Conservation (phyloP, 495 filamentous ascomycete genomes). For the Venustampulla echinocandica region DNA sequence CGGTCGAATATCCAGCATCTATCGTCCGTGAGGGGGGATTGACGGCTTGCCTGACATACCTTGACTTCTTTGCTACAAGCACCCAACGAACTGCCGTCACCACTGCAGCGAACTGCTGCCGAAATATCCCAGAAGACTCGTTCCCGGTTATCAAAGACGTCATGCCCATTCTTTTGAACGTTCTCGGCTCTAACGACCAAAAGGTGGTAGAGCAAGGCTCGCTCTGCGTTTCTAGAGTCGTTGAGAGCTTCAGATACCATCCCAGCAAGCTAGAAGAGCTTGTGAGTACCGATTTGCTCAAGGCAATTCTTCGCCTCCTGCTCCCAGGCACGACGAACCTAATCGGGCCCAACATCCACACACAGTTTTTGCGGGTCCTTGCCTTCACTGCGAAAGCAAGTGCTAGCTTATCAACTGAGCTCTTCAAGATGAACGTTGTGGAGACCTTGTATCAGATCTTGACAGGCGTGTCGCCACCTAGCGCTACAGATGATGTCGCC, state of each 20-base stretch:
- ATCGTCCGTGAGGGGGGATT: slow-evolving; percentile 95
- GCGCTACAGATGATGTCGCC: slow-evolving; percentile 69
- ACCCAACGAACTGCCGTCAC: slow-evolving; percentile 95
- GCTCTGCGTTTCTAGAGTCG: slow-evolving; percentile 90
- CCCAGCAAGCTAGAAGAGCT: slow-evolving; percentile 85
- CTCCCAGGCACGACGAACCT: slow-evolving; percentile 93
- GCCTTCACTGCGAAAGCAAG: slow-evolving; percentile 84
- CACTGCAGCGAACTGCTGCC: slow-evolving; percentile 95
- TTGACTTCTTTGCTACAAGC: slow-evolving; percentile 97
- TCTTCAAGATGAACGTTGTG: slow-evolving; percentile 95
- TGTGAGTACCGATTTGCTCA: slow-evolving; percentile 76
- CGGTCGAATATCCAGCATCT: slow-evolving; percentile 87
- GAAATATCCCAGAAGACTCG: slow-evolving; percentile 87
- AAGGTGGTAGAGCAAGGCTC: slow-evolving; percentile 96
- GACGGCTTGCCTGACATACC: slow-evolving; percentile 83
- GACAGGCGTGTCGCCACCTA: slow-evolving; percentile 88
- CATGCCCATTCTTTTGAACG: slow-evolving; percentile 88
- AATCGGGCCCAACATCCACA: slow-evolving; percentile 92
- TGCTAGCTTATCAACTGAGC: slow-evolving; percentile 74
- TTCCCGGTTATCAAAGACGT: slow-evolving; percentile 84
- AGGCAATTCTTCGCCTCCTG: slow-evolving; percentile 79
- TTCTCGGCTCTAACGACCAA: slow-evolving; percentile 85
- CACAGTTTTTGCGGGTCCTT: slow-evolving; percentile 86
- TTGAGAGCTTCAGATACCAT: slow-evolving; percentile 89
- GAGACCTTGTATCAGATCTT: slow-evolving; percentile 97